phyloP scores from a whole-genome alignment of 2,329 filamentous ascomycete genomes.

The Fusarium sp. region DNA sequence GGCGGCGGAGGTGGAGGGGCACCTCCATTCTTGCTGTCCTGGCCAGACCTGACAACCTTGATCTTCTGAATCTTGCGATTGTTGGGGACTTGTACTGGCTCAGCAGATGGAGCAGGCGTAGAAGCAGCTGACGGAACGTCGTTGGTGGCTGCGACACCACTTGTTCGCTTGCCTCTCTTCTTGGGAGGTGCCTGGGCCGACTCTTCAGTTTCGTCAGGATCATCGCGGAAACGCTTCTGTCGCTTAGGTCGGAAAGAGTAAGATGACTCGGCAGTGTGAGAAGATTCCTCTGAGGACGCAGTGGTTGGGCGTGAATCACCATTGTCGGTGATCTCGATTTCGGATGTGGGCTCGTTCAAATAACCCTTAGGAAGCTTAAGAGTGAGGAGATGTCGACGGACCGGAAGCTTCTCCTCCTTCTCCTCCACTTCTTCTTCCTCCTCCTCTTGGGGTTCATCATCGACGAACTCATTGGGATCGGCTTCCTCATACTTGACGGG shows the following conservation, averaged over 20 bases:
- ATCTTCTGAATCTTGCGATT: conserved; percentile 58
- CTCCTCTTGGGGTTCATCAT: conserved; percentile 49
- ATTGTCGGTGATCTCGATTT: conserved; percentile 57
- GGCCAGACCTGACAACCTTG: conserved; percentile 55
- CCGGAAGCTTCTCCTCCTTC: conserved; percentile 48
- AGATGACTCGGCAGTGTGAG: conserved; percentile 64
- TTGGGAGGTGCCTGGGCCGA: conserved; percentile 56
- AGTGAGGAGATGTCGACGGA: conserved; percentile 54
- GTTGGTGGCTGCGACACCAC: conserved; percentile 24
- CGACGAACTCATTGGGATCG: conserved; percentile 50
- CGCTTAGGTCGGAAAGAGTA: conserved; percentile 70
- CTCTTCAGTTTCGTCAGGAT: conserved; percentile 61
- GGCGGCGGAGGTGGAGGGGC: conserved; percentile 10
- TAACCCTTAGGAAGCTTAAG: conserved; percentile 61
- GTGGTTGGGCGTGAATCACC: conserved; percentile 68
- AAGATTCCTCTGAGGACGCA: conserved; percentile 67
- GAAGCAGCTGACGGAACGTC: conserved; percentile 37
- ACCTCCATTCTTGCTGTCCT: conserved; percentile 52
- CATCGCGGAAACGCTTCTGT: conserved; percentile 68
- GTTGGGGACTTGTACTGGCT: conserved; percentile 37
- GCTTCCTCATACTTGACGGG: conserved; percentile 51
- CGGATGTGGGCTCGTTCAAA: conserved; percentile 56
- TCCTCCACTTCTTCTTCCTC: conserved; percentile 47
- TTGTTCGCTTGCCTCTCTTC: conserved; percentile 56
- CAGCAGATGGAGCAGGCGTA: conserved; percentile 40